Evolutionary conservation across 2,329 filamentous ascomycete species (phyloP), one percentile per base, ranked within the genome.

Genomic region (Chrysosporium keratinophilum): DNA sequence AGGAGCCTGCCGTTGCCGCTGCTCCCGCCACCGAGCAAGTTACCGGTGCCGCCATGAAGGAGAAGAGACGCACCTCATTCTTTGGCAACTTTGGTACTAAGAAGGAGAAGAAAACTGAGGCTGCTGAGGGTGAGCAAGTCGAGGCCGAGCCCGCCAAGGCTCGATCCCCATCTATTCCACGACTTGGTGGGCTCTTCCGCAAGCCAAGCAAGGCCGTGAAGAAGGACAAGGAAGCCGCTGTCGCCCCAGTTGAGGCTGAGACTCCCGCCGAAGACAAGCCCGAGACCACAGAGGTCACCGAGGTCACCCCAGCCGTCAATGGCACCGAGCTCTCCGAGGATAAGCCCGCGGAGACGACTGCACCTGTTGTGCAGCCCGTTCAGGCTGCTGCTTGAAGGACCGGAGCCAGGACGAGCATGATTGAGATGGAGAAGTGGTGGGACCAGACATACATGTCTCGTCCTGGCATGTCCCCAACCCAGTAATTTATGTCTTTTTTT

Each of bases 11-110:
- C 40, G 45, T 53, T 49, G 54, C 50, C 17, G 35, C 59, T 17
- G 52, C 58, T 42, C 45, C 54, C 47, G 54, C 50, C 17, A 34
- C 59, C n/a, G 52, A 58, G 17, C 35, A 59, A 45, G 48, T 62
- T 37, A 70, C 75, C 62, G 70, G 72, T 63, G 69, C 70, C 47
- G 66, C 60, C 44, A 55, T 65, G 56, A 73, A 74, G 64, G 69
- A 73, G 58, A 74, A 76, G 69, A 75, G 73, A 60, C 74, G 71
- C 64, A 74, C 71, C 62, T 80, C 76, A 63, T 72, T 74, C 65
- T 80, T 80, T 65, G 74, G 74, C 60, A 76, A 71, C 66, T 73
- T 78, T 55, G 72, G 74, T 56, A 68, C 61, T 56, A 77, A 77
- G 71, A 76, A 78, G 65, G 69, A 73, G 66, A 74, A 74, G 69